Base-by-base conservation (phyloP, 345 rosid species). In the Pelargonium nanum region DNA sequence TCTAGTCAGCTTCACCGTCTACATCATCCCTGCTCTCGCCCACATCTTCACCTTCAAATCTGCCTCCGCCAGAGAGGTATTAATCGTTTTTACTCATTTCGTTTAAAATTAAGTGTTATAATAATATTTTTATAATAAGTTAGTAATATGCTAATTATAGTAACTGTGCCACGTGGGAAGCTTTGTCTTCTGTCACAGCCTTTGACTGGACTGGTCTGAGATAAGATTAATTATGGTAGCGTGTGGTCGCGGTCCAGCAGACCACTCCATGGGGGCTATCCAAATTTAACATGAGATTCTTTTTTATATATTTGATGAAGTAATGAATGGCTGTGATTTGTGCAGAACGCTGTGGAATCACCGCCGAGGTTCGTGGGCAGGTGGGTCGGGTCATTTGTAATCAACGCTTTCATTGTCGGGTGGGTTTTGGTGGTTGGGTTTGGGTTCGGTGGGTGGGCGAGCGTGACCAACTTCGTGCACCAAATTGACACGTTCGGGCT, bases 1-100 rank as follows among this genome's bases (percentile, higher is more conserved):
- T 21, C 25, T 75, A 30, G 79, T 75, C 60, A 75, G 73, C 73
- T 75, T 75, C 76, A 75, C 79, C 25, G 79, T 75, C n/a, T 75
- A 75, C 58, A 68, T 75, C 16, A 71, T 75, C 65, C 79, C 79
- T 0, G 53, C 79, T 32, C 7, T 71, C 54, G 79, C 79, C 24
- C 79, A 75, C 59, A 75, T 75, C 73, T 73, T 75, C 51, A 75
- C 79, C 57, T 75, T 67, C 68, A 45, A 76, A 53, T 64, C 72
- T 44, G 70, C 79, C 58, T 58, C 76, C 0, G 79, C 79, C 2
- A 53, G 79, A 71, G 75, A 68, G 79, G 79, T 75, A 23, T 21
- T 12, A n/a, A n/a, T n/a, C n/a, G n/a, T n/a, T n/a, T 21, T 54
- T 12, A 54, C 10, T n/a, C 24, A 54, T n/a, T 15, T 19, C 22